These are phyloP conservation scores for Eremochloa ophiuroides DNA, from an alignment of 176 grass and related monocot genomes.

Conservation along the genomic window DNA sequence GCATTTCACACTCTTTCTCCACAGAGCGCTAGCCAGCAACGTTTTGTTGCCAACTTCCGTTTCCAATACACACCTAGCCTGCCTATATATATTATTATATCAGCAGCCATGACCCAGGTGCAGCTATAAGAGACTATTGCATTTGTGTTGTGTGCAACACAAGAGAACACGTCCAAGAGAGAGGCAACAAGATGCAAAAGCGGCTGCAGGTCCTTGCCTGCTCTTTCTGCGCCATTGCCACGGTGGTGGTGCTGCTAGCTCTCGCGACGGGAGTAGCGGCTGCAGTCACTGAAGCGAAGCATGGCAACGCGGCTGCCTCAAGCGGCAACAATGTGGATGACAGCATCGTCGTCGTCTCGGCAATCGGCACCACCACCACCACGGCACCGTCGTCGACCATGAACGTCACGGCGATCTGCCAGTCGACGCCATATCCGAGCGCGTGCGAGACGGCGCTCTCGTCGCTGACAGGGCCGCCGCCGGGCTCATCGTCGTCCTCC, in stretches of 20 bases:
- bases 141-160: no score
- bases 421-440: slow-evolving; percentile 49
- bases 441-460: slow-evolving; percentile 58
- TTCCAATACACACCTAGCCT: no score
- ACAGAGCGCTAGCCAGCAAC: no score
- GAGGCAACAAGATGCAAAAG: slow-evolving; percentile 8
- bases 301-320: neutral
- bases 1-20: no score
- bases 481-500: neutral
- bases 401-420: slow-evolving; percentile 44
- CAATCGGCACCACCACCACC: neutral
- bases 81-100: no score
- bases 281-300: neutral
- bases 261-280: neutral
- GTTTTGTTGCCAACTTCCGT: no score
- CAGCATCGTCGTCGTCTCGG: neutral
- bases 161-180: neutral
- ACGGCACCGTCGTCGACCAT: neutral
- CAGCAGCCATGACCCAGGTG: no score
- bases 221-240: slow-evolving; percentile 16
- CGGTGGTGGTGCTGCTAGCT: slow-evolving; percentile 5
- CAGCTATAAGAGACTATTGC: no score
- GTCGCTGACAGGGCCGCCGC: neutral
- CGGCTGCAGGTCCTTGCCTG: neutral
- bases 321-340: no score